Evolutionary conservation across 2,329 filamentous ascomycete species (phyloP).

Genomic region (Ascocoryne sarcoides): DNA sequence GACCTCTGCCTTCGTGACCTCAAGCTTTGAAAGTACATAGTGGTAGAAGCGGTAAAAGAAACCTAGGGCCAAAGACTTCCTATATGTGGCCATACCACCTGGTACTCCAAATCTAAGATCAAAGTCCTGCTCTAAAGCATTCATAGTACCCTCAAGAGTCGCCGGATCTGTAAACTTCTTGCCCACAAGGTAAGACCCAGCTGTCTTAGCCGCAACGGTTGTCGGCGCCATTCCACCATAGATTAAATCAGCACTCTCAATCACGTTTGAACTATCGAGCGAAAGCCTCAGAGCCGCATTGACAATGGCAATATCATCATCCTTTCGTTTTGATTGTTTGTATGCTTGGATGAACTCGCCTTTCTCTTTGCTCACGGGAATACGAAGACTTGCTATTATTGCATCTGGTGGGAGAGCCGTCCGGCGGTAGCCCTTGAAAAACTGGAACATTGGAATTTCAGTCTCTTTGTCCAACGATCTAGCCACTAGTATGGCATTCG

Average conservation of each 20-base stretch:
- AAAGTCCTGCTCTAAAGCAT: constrained; percentile 81
- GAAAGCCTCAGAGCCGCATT: constrained; percentile 75
- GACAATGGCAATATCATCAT: constrained; percentile 97
- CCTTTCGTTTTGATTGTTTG: constrained; percentile 94
- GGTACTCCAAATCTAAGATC: constrained; percentile 83
- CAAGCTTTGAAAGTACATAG: constrained; percentile 62
- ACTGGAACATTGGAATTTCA: constrained; percentile 84
- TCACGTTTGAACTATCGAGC: constrained; percentile 58
- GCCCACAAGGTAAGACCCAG: constrained; percentile 65
- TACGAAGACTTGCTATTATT: constrained; percentile 78
- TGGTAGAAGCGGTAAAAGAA: constrained; percentile 99
- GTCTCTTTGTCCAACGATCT: constrained; percentile 65
- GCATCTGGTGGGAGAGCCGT: constrained; percentile 76
- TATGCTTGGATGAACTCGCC: constrained; percentile 84
- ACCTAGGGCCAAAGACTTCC: constrained; percentile 79
- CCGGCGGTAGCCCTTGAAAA: constrained; percentile 84
- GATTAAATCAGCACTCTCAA: constrained; percentile 69
- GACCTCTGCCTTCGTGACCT: constrained; percentile 39
- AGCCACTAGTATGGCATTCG: constrained; percentile 72
- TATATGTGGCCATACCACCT: constrained; percentile 94
- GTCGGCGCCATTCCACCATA: constrained; percentile 94
- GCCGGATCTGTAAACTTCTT: constrained; percentile 72
- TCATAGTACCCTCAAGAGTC: constrained; percentile 85
- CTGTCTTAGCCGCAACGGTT: constrained; percentile 76
- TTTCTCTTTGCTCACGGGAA: constrained; percentile 65